Percentiles rank a stretch among this genome's conserved stretches.
phyloP scores from a whole-genome alignment of 2,329 filamentous ascomycete species.

The Cytospora paraplurivora region DNA sequence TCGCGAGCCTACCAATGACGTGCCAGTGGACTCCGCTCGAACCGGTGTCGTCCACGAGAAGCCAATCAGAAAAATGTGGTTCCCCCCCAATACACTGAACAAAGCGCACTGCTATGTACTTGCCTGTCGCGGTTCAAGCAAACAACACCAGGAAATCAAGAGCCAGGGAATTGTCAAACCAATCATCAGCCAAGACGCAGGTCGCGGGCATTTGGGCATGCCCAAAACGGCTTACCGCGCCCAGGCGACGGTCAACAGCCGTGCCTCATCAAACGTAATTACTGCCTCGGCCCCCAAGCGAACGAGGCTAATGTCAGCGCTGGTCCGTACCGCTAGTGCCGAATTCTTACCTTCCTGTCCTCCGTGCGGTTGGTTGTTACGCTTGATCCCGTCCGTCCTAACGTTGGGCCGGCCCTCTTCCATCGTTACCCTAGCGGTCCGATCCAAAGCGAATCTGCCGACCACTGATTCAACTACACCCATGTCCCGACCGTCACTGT shows the following conservation, averaged over 20 bases:
- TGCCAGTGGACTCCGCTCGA: not conserved
- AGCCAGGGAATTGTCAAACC: not conserved
- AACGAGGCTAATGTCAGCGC: not conserved
- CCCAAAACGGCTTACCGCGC: not conserved
- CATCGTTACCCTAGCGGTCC: constrained; percentile 11
- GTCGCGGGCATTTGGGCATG: not conserved
- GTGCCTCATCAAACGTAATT: not conserved
- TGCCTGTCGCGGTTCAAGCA: not conserved
- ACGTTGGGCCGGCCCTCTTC: not conserved
- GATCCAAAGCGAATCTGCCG: not conserved
- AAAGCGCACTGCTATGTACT: not conserved
- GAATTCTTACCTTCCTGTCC: not conserved
- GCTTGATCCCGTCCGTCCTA: constrained; percentile 7
- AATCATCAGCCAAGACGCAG: not conserved
- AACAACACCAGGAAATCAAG: not conserved
- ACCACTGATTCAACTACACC: not conserved
- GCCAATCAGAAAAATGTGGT: not conserved
- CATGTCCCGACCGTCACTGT: not conserved
- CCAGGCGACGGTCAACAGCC: not conserved
- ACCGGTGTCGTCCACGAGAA: not conserved
- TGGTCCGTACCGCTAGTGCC: not conserved
- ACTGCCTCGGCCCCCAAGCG: not conserved
- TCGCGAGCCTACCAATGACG: not conserved
- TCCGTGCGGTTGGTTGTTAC: not conserved
- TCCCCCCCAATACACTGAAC: not conserved